Evolutionary conservation across 805 yeast species (phyloP).

Genomic region (Komagataella pastoris): DNA sequence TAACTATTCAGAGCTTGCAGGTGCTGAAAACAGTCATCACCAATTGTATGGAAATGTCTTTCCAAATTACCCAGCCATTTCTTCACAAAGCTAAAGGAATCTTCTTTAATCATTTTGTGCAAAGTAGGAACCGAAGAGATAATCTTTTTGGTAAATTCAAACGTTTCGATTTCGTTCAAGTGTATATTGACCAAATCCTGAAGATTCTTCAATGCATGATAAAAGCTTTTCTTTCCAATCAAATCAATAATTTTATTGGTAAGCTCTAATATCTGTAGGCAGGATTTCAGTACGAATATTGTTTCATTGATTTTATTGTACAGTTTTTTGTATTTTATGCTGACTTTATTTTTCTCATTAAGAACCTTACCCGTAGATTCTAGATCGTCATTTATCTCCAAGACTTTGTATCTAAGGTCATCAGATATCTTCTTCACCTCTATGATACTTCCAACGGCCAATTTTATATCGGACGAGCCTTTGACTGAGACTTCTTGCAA

Average conservation of each 20-base stretch:
- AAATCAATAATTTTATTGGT: constrained; percentile 79
- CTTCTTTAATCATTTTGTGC: constrained; percentile 59
- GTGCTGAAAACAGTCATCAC: constrained; percentile 19
- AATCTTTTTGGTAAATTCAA: constrained; percentile 64
- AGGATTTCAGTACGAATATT: constrained; percentile 49
- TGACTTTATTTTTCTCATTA: constrained; percentile 43
- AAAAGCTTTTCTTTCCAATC: constrained; percentile 61
- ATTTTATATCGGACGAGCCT: constrained; percentile 39
- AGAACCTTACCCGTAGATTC: constrained; percentile 55
- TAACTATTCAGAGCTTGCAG: background rate
- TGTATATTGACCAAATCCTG: constrained; percentile 63
- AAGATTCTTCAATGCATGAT: constrained; percentile 73
- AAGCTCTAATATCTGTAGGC: constrained; percentile 72
- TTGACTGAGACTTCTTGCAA: constrained; percentile 48
- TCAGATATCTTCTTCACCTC: constrained; percentile 45
- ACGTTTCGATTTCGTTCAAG: constrained; percentile 47
- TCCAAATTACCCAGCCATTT: constrained; percentile 57
- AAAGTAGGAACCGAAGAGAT: constrained; percentile 67
- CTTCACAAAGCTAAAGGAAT: constrained; percentile 51
- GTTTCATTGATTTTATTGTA: constrained; percentile 62
- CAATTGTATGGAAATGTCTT: constrained; percentile 43
- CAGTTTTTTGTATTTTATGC: constrained; percentile 49
- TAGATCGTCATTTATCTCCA: constrained; percentile 41
- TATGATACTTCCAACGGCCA: constrained; percentile 51
- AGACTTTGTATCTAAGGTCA: constrained; percentile 39